Conservation (phyloP, 495 filamentous ascomycete species). For the Penicillium atrosanguineum region DNA sequence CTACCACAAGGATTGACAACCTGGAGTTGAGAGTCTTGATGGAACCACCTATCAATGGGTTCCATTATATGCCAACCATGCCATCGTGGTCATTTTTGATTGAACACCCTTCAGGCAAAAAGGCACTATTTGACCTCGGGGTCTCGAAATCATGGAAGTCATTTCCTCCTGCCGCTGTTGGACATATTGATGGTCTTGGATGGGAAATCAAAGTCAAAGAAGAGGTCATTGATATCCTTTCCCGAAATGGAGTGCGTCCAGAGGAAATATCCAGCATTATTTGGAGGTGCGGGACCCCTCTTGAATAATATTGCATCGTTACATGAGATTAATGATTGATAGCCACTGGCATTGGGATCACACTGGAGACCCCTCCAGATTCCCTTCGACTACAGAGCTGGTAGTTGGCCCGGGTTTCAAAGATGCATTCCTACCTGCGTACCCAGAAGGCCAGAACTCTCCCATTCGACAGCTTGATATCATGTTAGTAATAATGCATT, state of each 20-base stretch:
- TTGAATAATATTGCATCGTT: not conserved
- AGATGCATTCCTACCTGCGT: slow-evolving; percentile 43
- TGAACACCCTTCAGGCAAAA: slow-evolving; percentile 43
- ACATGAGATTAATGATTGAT: not conserved
- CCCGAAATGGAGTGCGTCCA: slow-evolving; percentile 42
- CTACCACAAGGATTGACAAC: slow-evolving; percentile 36
- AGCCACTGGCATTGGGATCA: slow-evolving; percentile 43
- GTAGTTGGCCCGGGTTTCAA: slow-evolving; percentile 59
- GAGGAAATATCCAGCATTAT: slow-evolving; percentile 54
- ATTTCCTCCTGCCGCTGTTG: slow-evolving; percentile 32
- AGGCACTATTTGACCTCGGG: slow-evolving; percentile 59
- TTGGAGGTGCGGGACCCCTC: slow-evolving; percentile 33
- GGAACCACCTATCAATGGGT: slow-evolving; percentile 40
- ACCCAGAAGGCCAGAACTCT: slow-evolving; percentile 43
- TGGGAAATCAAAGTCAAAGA: slow-evolving; percentile 40
- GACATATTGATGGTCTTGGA: slow-evolving; percentile 17
- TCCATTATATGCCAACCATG: slow-evolving; percentile 29
- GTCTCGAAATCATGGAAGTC: slow-evolving; percentile 51
- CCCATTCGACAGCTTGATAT: slow-evolving; percentile 12
- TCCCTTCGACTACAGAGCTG: slow-evolving; percentile 48
- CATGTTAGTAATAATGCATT: not conserved
- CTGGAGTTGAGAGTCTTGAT: slow-evolving; percentile 33
- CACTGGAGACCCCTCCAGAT: slow-evolving; percentile 51
- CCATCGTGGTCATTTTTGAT: slow-evolving; percentile 57
- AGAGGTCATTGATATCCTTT: slow-evolving; percentile 49